These are phyloP conservation scores for Taphrina populina DNA, from an alignment of 1,139 yeast genomes.

Conservation along the genomic window DNA sequence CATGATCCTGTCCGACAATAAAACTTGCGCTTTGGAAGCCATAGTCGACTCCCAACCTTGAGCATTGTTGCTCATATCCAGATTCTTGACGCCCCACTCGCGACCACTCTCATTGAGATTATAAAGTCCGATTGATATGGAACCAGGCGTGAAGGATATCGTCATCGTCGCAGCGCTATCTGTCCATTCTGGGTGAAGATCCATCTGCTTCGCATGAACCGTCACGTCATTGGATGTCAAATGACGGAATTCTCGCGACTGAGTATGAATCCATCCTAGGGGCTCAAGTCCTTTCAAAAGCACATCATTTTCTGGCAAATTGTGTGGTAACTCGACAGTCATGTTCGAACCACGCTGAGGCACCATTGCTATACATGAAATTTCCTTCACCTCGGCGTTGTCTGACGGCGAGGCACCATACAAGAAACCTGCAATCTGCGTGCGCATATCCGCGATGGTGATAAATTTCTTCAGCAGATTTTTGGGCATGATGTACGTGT, in stretches of 20 bases:
- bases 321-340: conserved; percentile 55
- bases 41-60: conserved; percentile 50
- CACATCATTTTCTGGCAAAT: conserved; percentile 42
- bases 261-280: conserved; percentile 50
- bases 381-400: conserved; percentile 71
- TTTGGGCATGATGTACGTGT: conserved; percentile 76
- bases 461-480: conserved; percentile 75
- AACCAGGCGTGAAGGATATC: conserved; percentile 79
- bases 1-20: conserved; percentile 69
- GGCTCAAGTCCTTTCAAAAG: conserved; percentile 46
- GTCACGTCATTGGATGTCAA: conserved; percentile 73
- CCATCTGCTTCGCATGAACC: conserved; percentile 54
- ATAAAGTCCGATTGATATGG: conserved; percentile 71
- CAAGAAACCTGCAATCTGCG: conserved; percentile 77
- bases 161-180: conserved; percentile 57
- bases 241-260: conserved; percentile 59
- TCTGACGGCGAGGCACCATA: conserved; percentile 76
- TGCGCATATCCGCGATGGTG: conserved; percentile 74
- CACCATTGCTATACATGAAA: conserved; percentile 69
- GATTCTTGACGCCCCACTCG: conserved; percentile 72
- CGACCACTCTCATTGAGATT: conserved; percentile 63
- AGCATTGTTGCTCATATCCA: conserved; percentile 47
- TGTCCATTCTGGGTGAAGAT: conserved; percentile 46
- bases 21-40: conserved; percentile 64
- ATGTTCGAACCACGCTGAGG: conserved; percentile 83